Evolutionary conservation across 192 early-diverging fungal genomes (phyloP).

Genomic region (Phlyctochytrium bullatum): DNA sequence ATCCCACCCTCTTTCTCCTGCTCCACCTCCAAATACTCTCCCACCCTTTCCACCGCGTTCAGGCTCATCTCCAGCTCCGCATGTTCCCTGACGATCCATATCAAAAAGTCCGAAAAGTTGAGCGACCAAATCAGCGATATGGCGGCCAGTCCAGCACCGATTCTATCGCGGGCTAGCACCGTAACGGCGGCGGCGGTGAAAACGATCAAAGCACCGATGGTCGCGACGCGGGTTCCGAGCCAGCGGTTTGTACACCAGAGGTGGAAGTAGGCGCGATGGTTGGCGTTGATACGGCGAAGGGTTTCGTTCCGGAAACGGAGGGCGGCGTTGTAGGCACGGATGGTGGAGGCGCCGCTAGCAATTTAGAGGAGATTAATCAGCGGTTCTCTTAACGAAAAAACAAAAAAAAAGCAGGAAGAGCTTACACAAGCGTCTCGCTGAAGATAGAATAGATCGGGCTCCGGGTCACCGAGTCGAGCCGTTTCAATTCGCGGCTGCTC

Average conservation of each 20-base stretch:
- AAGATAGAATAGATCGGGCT: conserved; percentile 78
- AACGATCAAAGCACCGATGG: conserved; percentile 73
- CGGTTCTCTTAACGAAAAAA: background rate
- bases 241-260: conserved; percentile 80
- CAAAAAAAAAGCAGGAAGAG: background rate
- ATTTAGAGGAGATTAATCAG: background rate
- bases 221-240: conserved; percentile 61
- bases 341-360: conserved; percentile 30
- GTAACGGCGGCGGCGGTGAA: conserved; percentile 24
- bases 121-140: conserved; percentile 81
- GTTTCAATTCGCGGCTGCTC: conserved; percentile 82
- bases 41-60: conserved; percentile 78
- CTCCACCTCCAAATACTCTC: conserved; percentile 78
- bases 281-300: conserved; percentile 41
- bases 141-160: conserved; percentile 84
- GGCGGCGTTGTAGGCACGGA: conserved; percentile 34
- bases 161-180: conserved; percentile 42
- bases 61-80: conserved; percentile 52
- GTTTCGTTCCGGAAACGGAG: conserved; percentile 23
- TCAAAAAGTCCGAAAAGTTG: conserved; percentile 67
- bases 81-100: conserved; percentile 63
- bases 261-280: conserved; percentile 80
- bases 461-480: conserved; percentile 73
- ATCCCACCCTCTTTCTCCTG: conserved; percentile 71
- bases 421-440: conserved; percentile 59